Conservation (phyloP, 306 rosid genomes). For the Rosa chinensis region DNA sequence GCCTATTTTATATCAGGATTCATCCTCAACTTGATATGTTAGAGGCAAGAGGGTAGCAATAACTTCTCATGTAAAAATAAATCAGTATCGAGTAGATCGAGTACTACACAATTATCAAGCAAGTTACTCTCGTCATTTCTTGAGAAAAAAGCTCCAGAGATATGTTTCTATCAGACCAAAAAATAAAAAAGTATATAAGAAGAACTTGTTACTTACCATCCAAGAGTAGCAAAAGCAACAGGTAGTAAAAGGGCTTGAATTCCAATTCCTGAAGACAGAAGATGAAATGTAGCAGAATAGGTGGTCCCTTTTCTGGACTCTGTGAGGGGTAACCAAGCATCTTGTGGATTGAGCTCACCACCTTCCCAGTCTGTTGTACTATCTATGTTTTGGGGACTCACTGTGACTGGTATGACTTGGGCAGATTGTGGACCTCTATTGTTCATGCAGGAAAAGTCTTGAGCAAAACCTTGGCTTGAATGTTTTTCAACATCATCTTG, state of each 20-base stretch:
- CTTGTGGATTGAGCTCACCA: constrained; percentile 53
- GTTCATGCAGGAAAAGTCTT: background rate
- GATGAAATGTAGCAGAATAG: constrained; percentile 57
- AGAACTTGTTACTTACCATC: constrained; percentile 47
- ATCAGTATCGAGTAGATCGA: background rate
- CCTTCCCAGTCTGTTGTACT: constrained; percentile 2
- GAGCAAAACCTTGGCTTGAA: background rate
- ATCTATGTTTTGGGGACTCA: constrained; percentile 5
- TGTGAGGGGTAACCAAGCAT: constrained; percentile 71
- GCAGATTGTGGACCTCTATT: background rate
- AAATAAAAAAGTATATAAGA: background rate
- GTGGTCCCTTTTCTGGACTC: constrained; percentile 65
- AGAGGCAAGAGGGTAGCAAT: background rate
- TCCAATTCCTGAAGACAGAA: constrained; percentile 66
- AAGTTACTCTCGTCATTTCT: background rate
- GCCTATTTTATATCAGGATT: background rate
- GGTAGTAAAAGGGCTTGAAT: constrained; percentile 68
- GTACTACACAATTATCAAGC: background rate
- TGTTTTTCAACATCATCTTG: background rate
- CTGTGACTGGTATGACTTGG: background rate
- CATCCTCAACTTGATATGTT: background rate
- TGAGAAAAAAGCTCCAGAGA: too few relatives aligned
- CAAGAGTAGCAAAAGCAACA: constrained; percentile 57
- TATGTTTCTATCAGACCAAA: background rate
- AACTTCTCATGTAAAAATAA: background rate